A percentile compares a stretch with the other conserved stretches of the same genome.
These are phyloP conservation scores for Metrosideros polymorpha DNA, from an alignment of 441 rosid species.

Conservation along the genomic window DNA sequence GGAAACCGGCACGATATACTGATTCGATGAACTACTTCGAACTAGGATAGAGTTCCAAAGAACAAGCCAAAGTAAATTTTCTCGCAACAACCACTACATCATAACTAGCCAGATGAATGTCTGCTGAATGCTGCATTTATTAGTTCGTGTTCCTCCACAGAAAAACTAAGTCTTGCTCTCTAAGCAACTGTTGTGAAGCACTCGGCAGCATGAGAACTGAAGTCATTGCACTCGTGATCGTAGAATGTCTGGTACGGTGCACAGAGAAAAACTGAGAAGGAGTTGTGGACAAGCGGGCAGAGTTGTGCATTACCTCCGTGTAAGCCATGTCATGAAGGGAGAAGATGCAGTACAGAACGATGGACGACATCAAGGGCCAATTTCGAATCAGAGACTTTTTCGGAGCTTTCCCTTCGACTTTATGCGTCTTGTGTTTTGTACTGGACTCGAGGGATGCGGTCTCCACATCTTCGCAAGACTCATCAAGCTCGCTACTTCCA, in stretches of 20 bases:
- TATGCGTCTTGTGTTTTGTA: constrained; percentile 9
- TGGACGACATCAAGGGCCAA: constrained; percentile 86
- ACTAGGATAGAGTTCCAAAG: not conserved
- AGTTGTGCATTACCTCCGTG: constrained; percentile 45
- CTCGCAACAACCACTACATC: not conserved
- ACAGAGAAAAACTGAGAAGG: not conserved
- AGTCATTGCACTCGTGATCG: not conserved
- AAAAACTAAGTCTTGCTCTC: not conserved
- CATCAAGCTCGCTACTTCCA: constrained; percentile 13
- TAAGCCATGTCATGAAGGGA: constrained; percentile 96
- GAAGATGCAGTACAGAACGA: constrained; percentile 58
- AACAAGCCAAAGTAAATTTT: not conserved
- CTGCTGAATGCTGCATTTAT: not conserved
- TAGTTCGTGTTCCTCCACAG: not conserved
- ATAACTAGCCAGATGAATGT: not conserved
- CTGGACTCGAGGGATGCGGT: not conserved
- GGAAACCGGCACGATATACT: not conserved
- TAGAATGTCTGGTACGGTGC: not conserved
- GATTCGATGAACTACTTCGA: not conserved
- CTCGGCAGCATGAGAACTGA: not conserved
- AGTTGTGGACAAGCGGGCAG: not conserved
- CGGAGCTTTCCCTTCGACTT: constrained; percentile 11
- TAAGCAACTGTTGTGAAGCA: not conserved
- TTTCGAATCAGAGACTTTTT: constrained; percentile 37
- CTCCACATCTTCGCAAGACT: constrained; percentile 27